Evolutionary conservation across 805 yeast species (phyloP).

Genomic region (Nakazawaea peltata): DNA sequence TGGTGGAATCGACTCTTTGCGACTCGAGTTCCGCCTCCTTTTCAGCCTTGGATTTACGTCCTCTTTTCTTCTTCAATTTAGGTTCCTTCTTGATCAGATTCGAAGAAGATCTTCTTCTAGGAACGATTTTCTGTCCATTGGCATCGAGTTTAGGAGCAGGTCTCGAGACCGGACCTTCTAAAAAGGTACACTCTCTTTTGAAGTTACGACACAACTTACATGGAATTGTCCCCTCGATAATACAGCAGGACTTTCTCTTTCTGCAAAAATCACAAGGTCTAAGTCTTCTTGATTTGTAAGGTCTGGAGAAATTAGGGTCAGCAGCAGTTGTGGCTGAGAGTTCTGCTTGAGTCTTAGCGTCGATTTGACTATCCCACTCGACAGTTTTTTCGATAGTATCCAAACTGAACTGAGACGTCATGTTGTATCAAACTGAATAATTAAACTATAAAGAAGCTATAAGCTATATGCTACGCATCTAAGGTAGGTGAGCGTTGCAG

Average conservation of each 20-base stretch:
- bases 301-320: slow-evolving; percentile 13
- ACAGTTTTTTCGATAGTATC: too few species aligned
- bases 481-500: too few species aligned
- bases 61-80: slow-evolving; percentile 6
- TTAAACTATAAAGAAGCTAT: too few species aligned
- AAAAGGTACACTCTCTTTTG: slow-evolving; percentile 24
- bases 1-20: too few species aligned
- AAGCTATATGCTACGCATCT: too few species aligned
- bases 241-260: slow-evolving; percentile 27
- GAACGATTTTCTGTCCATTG: slow-evolving; percentile 8
- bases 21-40: neutral
- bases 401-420: too few species aligned
- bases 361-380: too few species aligned
- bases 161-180: slow-evolving; percentile 22
- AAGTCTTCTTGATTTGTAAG: slow-evolving; percentile 26
- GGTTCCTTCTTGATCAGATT: neutral
- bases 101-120: slow-evolving; percentile 6
- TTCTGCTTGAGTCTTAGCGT: too few species aligned
- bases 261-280: slow-evolving; percentile 30
- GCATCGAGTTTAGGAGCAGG: slow-evolving; percentile 11
- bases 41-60: slow-evolving; percentile 4
- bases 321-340: too few species aligned
- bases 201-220: slow-evolving; percentile 24
- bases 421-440: too few species aligned
- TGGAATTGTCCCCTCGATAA: slow-evolving; percentile 23